phyloP scores from a whole-genome alignment of 148 eudicot genomes.

The Persicaria maculosa region DNA sequence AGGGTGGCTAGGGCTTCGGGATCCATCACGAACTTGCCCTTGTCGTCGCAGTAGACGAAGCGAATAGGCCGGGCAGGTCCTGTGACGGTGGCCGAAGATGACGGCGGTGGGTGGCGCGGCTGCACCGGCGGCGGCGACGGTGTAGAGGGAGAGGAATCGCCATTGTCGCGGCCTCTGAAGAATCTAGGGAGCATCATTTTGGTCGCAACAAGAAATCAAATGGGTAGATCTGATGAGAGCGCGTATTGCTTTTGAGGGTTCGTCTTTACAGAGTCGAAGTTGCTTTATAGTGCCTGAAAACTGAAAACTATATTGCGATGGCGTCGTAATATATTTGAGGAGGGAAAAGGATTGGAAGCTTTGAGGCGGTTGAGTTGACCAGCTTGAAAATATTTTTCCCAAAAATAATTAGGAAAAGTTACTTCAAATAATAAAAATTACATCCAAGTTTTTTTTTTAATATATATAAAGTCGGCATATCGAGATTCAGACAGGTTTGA shows the following conservation, averaged over 20 bases:
- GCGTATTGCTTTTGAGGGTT: neutral
- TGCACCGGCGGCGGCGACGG: slow-evolving; percentile 30
- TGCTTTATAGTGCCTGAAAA: neutral
- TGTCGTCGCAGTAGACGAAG: slow-evolving; percentile 80
- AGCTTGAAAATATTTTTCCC: too few species aligned
- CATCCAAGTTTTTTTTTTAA: too few species aligned
- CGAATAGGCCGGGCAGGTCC: slow-evolving; percentile 84
- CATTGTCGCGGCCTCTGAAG: slow-evolving; percentile 17
- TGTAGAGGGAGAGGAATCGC: slow-evolving; percentile 30
- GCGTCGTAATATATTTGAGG: neutral
- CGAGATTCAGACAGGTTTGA: too few species aligned
- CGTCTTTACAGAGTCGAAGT: neutral
- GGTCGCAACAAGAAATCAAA: neutral
- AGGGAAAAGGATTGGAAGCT: neutral
- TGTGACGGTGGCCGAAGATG: slow-evolving; percentile 11
- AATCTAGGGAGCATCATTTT: slow-evolving; percentile 12
- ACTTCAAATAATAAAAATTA: too few species aligned
- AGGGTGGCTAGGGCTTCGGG: slow-evolving; percentile 87
- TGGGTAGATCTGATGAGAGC: slow-evolving; percentile 5
- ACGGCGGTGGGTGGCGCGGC: slow-evolving; percentile 5
- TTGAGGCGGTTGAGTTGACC: slow-evolving; percentile 4
- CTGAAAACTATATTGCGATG: neutral
- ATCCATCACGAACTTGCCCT: slow-evolving; percentile 81
- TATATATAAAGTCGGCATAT: too few species aligned
- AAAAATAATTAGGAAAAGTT: too few species aligned